Base-by-base conservation (phyloP, 202 grass and related monocot genomes). In the Elaeis oleifera region DNA sequence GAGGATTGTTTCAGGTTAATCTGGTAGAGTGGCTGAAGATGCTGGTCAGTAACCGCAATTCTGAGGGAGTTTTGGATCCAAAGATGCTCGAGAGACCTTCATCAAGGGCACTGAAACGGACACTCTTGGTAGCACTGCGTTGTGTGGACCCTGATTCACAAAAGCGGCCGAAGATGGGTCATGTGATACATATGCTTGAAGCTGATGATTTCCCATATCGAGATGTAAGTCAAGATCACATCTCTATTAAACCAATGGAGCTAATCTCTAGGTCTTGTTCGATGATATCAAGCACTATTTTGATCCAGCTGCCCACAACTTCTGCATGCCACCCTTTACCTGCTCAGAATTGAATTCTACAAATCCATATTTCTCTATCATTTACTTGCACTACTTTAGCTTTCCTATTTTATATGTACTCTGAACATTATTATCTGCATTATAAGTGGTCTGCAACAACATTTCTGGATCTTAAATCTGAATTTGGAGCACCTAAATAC, bases 151-250 rank as follows among this genome's bases (percentile, higher is more conserved):
- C 61, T 25, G 61, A 64, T 64, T 64, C 61, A 23, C 39, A 16
- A 24, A 64, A 64, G 20, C 51, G 61, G 61, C 61, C 61, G 5
- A 64, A 51, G 4, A 64, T 64, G 61, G 39, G 61, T 6, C 61
- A 64, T 26, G 21, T 64, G 4, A 64, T 64, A 64, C 61, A 64
- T 32, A 64, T 51, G 61, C 61, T 64, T 26, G 61, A 64, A 64
- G 61, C 44, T 26, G 61, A 64, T 24, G 61, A 64, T 17, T 64
- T 64, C 36, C 61, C 61, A 49, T 64, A 64, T 18, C 44, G 61
- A 51, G 61, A 64, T 50, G 61, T 64, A 51, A 50, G 61, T 23
- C 16, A 16, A 16, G 5, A 24, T 15, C 4, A 5, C 5, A 4
- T 23, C 15, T 24, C 49, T 24, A 25, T 16, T 44, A 16, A 6